Evolutionary conservation across 1,284 basidiomycete species (phyloP), one percentile per base, ranked within the genome.

Genomic region (Acaromyces ingoldii): DNA sequence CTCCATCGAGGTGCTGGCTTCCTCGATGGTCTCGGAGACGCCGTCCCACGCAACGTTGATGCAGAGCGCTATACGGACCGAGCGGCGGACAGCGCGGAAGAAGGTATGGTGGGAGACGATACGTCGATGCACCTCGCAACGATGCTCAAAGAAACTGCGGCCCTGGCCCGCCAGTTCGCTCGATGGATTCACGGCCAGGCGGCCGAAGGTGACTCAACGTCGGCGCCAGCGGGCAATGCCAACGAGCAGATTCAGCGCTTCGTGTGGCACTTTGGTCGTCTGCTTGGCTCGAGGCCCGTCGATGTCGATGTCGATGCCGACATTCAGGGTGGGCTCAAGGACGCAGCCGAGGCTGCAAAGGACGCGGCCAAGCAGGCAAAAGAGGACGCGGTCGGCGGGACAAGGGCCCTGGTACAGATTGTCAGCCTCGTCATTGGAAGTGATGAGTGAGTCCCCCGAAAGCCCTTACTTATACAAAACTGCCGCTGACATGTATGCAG

Each of bases 201-300:
- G 25, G 26, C 26, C 2, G 44, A 31, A 31, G 24, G 24, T 46
- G 24, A 43, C 30, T n/a, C 41, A 44, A 44, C 36, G 36, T 17
- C 24, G 24, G 6, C 3, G 25, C n/a, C 46, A 48, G 13, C 31
- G 44, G 49, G 22, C 19, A 51, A 28, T 33, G 34, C 22, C 15
- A 43, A 34, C 34, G 42, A 51, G 26, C 42, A 49, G 26, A 17
- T 44, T 4, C 49, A 51, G 40, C 21, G 49, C 13, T 2, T 51
- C 21, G 22, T 48, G 25, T 51, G 26, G 29, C 49, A 51, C 34
- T 19, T 29, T 25, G n/a, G 15, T 17, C 17, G 40, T 17, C 21
- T 42, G 11, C 25, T 51, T 25, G 17, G n/a, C 2, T 17, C 25
- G 1, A 7, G 10, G 15, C 21, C 49, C 19, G 42, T 33, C 2